Percentiles rank a stretch among this genome's conserved stretches.
phyloP scores from a whole-genome alignment of 75 land plant genomes.

The Pinus taeda region DNA sequence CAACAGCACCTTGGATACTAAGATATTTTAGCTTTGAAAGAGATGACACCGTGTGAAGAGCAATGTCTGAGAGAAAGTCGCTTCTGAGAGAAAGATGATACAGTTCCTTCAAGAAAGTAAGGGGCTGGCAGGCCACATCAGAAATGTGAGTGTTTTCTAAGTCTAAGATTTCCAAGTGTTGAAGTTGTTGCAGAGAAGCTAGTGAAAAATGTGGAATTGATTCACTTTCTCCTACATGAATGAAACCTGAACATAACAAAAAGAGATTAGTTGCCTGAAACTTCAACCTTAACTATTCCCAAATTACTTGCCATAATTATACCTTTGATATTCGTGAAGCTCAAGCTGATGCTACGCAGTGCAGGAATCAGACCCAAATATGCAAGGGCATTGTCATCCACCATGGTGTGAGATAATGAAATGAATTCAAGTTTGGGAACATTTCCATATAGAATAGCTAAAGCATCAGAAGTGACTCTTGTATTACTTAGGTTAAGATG shows the following conservation, averaged over 20 bases:
- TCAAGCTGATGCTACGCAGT: slow-evolving; percentile 49
- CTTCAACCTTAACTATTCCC: background rate
- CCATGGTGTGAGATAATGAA: slow-evolving; percentile 53
- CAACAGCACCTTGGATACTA: slow-evolving; percentile 61
- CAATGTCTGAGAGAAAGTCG: slow-evolving; percentile 57
- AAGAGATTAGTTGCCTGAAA: slow-evolving; percentile 1
- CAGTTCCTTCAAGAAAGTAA: slow-evolving; percentile 42
- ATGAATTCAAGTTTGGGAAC: slow-evolving; percentile 63
- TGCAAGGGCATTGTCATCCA: slow-evolving; percentile 67
- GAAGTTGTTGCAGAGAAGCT: slow-evolving; percentile 38
- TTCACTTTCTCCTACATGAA: slow-evolving; percentile 11
- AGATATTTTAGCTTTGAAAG: slow-evolving; percentile 47
- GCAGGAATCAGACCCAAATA: slow-evolving; percentile 58
- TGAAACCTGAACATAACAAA: slow-evolving; percentile 34
- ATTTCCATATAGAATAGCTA: slow-evolving; percentile 58
- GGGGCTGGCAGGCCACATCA: slow-evolving; percentile 39
- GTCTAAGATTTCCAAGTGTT: slow-evolving; percentile 52
- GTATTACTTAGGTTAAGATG: slow-evolving; percentile 66
- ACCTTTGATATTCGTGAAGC: slow-evolving; percentile 81
- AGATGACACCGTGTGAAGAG: slow-evolving; percentile 46
- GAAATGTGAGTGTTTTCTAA: slow-evolving; percentile 55
- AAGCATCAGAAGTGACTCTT: slow-evolving; percentile 56
- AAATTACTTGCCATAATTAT: background rate
- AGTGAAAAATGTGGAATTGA: slow-evolving; percentile 24
- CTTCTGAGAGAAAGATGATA: slow-evolving; percentile 51